Percentiles rank a stretch among this genome's conserved stretches.
These are phyloP conservation scores for Neurospora sp. DNA, from an alignment of 2,329 filamentous ascomycete genomes.

Conservation along the genomic window DNA sequence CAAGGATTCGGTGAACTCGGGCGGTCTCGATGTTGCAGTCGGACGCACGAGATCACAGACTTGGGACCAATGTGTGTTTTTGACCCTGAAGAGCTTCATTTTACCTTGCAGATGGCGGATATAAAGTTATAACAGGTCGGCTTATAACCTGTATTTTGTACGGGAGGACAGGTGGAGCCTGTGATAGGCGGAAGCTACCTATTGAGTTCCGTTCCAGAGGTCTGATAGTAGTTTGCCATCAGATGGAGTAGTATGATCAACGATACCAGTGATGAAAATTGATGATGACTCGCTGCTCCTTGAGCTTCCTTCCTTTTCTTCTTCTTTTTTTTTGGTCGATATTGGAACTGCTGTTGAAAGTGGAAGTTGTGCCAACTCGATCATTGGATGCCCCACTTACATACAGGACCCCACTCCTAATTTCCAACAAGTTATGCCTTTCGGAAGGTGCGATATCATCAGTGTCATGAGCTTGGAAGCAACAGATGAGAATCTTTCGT, in stretches of 20 bases:
- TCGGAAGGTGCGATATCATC: neutral
- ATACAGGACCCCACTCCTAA: neutral
- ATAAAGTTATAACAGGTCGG: neutral
- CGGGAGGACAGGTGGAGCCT: neutral
- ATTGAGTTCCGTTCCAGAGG: neutral
- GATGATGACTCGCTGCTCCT: neutral
- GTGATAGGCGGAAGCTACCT: neutral
- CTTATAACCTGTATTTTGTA: neutral
- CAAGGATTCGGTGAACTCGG: neutral
- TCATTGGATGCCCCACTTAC: neutral
- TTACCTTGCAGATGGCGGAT: neutral
- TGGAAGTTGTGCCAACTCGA: neutral
- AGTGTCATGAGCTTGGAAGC: neutral
- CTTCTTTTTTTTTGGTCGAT: no score
- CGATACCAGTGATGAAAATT: neutral
- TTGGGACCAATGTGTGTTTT: neutral
- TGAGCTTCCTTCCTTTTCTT: neutral
- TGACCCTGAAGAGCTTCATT: neutral
- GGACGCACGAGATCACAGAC: neutral
- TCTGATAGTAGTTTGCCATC: neutral
- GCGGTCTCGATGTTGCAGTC: neutral
- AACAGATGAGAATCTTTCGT: neutral
- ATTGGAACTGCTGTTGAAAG: neutral
- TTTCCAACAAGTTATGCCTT: neutral
- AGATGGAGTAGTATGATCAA: neutral